Evolutionary conservation across 2,329 filamentous ascomycete genomes (phyloP), one percentile per base, ranked within the genome.

Genomic region (Coniochaeta sp.): DNA sequence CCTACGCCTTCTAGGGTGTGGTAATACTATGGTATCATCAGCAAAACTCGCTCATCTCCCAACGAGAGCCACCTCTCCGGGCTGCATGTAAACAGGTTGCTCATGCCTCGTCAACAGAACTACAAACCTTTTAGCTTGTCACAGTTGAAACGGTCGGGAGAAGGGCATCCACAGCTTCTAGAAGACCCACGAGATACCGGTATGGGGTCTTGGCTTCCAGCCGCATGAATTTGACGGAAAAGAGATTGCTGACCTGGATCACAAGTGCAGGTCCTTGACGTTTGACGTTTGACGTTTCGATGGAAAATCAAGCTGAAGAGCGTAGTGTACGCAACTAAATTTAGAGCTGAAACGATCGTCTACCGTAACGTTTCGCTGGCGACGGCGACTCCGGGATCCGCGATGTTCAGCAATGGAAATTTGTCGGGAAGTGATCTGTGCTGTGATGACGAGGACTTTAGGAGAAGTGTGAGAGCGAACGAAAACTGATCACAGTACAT

Each of bases 91-190:
- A 36, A 14, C 34, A 36, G 14, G 11, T 6, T 36, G 34, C 34
- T 36, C 8, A 36, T 36, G 34, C 11, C 8, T 36, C 34, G 34
- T 36, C 34, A 14, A 9, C 34, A 36, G 7, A 14, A 38, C 54
- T 52, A n/a, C n/a, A n/a, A n/a, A n/a, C n/a, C n/a, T n/a, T n/a
- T n/a, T n/a, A 52, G 54, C 19, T 38, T n/a, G 17, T 12, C 54
- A 22, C 3, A 3, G n/a, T 57, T 11, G 31, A 57, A 57, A 57
- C 54, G 54, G 31, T 28, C 54, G 54, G 54, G 54, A 57, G 54
- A 57, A 57, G 31, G 12, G 26, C n/a, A 57, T 38, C 54, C 54
- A 38, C 54, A 57, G 34, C 54, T 57, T 57, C 54, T 57, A 57
- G 54, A 57, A 57, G 54, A 38, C 28, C 28, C 28, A 57, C 28